Evolutionary conservation across 208 protist species (phyloP).

Genomic region (Trypanosoma brucei): DNA sequence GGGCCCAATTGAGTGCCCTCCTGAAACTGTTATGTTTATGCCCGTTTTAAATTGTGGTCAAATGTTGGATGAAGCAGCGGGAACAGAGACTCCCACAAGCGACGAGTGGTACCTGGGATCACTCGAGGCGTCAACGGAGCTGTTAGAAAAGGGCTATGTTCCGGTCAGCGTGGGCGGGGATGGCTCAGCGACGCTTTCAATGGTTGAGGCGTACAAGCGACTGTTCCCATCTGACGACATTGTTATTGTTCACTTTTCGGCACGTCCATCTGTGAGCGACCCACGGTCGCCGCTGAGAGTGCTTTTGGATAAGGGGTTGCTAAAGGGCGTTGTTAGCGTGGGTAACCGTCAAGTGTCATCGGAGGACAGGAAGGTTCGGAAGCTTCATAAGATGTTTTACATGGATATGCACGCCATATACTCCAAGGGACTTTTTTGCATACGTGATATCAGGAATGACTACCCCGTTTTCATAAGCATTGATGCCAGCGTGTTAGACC

Average conservation of each 20-base stretch:
- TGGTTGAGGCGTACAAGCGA: constrained; percentile 80
- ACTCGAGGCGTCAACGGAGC: constrained; percentile 50
- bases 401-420: constrained; percentile 88
- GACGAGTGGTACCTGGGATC: constrained; percentile 71
- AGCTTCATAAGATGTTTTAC: constrained; percentile 78
- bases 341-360: constrained; percentile 68
- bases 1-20: constrained; percentile 69
- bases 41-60: constrained; percentile 67
- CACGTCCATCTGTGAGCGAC: constrained; percentile 32
- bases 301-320: constrained; percentile 58
- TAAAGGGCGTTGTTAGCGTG: constrained; percentile 78
- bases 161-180: constrained; percentile 70
- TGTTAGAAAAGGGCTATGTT: constrained; percentile 81
- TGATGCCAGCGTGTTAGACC: constrained; percentile 73
- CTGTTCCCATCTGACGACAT: constrained; percentile 71
- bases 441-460: constrained; percentile 83
- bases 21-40: constrained; percentile 72
- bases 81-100: constrained; percentile 5
- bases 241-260: constrained; percentile 75
- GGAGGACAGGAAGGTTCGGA: constrained; percentile 62
- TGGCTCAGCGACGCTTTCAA: constrained; percentile 58
- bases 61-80: constrained; percentile 33
- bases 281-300: constrained; percentile 47
- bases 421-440: constrained; percentile 76
- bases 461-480: constrained; percentile 82